A percentile compares a stretch with the other conserved stretches of the same genome.
These are phyloP conservation scores for Serendipita indica DNA, from an alignment of 768 basidiomycete genomes.

Conservation along the genomic window DNA sequence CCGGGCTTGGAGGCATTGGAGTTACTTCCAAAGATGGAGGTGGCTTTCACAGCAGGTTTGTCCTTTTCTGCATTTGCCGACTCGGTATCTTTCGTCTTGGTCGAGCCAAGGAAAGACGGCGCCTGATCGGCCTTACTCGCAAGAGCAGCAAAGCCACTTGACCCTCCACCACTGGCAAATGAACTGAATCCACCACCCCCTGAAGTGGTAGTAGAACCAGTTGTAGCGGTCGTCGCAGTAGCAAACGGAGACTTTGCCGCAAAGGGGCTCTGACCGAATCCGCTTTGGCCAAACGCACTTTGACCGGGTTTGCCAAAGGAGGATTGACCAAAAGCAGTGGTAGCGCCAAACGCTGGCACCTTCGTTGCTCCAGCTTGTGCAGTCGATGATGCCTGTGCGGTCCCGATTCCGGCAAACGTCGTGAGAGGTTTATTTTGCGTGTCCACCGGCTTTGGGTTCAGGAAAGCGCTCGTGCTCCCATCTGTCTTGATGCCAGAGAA, in stretches of 20 bases:
- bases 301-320: conserved; percentile 28
- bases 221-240: conserved; percentile 10
- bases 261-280: conserved; percentile 18
- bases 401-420: conserved; percentile 1
- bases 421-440: background rate
- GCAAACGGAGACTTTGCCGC: conserved; percentile 7
- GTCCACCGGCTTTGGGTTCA: conserved; percentile 1
- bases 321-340: conserved; percentile 30
- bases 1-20: background rate
- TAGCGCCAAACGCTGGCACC: conserved; percentile 18
- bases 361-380: background rate
- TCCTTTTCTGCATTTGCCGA: background rate
- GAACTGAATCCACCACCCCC: background rate
- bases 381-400: background rate
- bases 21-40: background rate
- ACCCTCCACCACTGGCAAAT: background rate
- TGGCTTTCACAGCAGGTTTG: background rate
- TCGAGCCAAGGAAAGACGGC: too few relatives aligned
- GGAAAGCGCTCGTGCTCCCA: background rate
- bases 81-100: background rate
- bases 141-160: background rate
- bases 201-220: background rate
- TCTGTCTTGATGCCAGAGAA: background rate
- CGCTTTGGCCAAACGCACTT: conserved; percentile 32
- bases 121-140: background rate